These are phyloP conservation scores for Neofusicoccum cordaticola DNA, from an alignment of 2,329 filamentous ascomycete species.

Conservation along the genomic window DNA sequence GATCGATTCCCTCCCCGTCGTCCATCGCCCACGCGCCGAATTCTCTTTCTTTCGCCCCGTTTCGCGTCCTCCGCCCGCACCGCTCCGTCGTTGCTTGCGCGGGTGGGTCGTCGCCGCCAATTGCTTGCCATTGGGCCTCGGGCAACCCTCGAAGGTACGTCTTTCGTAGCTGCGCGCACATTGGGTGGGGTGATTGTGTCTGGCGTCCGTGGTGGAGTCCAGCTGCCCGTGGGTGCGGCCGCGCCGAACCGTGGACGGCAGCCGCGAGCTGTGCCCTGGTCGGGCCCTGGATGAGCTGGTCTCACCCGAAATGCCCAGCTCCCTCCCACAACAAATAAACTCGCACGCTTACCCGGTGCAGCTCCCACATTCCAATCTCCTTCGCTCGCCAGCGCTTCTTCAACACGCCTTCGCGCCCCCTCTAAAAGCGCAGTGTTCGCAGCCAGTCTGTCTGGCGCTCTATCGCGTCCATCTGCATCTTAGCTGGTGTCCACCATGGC, in stretches of 20 bases:
- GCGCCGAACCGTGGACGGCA: neutral
- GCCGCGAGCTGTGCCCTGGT: neutral
- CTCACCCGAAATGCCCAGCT: slow-evolving; percentile 1
- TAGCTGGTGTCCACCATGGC: slow-evolving; percentile 12
- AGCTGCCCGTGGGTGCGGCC: neutral
- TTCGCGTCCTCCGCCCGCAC: neutral
- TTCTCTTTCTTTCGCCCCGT: neutral
- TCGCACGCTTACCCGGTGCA: neutral
- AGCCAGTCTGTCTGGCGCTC: neutral
- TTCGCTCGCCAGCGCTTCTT: neutral
- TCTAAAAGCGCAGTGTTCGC: neutral
- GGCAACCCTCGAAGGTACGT: neutral
- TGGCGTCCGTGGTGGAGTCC: too few relatives aligned
- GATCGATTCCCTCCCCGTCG: neutral
- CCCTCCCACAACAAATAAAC: neutral
- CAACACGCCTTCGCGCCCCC: neutral
- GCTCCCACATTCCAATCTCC: neutral
- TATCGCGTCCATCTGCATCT: slow-evolving; percentile 7
- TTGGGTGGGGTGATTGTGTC: too few relatives aligned
- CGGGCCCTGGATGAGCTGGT: neutral
- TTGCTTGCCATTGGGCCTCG: slow-evolving; percentile 3
- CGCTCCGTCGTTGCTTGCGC: neutral
- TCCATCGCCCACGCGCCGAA: neutral
- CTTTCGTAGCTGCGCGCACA: neutral
- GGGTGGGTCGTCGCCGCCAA: neutral